Evolutionary conservation across 1,284 basidiomycete genomes (phyloP), one percentile per base, ranked within the genome.

Genomic region (Malassezia psittaci): DNA sequence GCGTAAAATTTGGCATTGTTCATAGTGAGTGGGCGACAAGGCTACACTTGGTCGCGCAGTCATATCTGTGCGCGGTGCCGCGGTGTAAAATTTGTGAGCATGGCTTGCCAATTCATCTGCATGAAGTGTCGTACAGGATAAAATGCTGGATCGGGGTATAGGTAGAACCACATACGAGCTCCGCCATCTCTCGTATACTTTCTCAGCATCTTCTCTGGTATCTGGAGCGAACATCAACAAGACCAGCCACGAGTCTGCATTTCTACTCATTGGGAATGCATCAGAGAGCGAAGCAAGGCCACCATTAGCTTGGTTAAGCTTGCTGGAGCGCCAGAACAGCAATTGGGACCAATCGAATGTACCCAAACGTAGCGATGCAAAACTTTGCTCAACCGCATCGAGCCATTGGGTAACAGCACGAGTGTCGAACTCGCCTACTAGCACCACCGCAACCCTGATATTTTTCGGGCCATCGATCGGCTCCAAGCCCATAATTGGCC

Each of bases 401-500:
- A 52, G 39, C 55, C 51, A 52, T 29, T 37, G 12, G 33, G 34
- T 38, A 19, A 52, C 44, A 8, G 37, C 49, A 1, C 16, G 21
- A 9, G 46, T 1, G 9, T 43, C 40, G n/a, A 43, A 19, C 11
- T 34, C 49, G 11, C 51, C 55, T 2, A 49, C 33, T 3, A 57
- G 51, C 39, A 48, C 55, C 6, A 40, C 45, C 7, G 38, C 34
- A 1, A 49, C 55, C n/a, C 16, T 16, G 2, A 57, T 24, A 1
- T 12, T 4, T 18, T 52, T 51, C 4, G 38, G 32, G 0, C 55
- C 55, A 10, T 15, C 40, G 16, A 32, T 33, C 2, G 55, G 55
- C 51, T 48, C 43, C 15, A 57, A 38, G n/a, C 50, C 55, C 18
- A 57, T 46, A 29, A 15, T 35, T 15, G 39, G 12, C 55, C 50